Base-by-base conservation (phyloP, 257 asterid species). In the Nicotiana knightiana region DNA sequence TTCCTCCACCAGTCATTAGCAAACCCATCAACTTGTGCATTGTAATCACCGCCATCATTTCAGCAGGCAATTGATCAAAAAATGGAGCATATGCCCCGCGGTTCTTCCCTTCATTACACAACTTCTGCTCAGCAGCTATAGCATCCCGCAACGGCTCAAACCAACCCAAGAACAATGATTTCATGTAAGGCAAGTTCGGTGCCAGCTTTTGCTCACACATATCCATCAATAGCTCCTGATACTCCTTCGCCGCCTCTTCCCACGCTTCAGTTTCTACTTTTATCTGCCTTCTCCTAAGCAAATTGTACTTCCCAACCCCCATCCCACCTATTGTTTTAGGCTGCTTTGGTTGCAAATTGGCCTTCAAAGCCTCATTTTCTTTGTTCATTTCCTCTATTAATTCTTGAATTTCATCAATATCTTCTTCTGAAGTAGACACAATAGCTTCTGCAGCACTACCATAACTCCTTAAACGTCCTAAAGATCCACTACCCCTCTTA, bases 171-270 rank as follows among this genome's bases (percentile, higher is more conserved):
- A 94, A 94, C 92, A 96, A 81, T 3, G 98, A 88, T 89, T 96
- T 96, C 55, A 96, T 87, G 77, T 94, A 96, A 32, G 99, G 97
- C 90, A 96, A 91, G 89, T 92, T 93, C 12, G 98, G 98, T 9
- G 99, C 97, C 87, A 94, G 84, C 84, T 93, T 96, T 39, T 96
- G 97, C 93, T 96, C 93, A 82, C 99, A 96, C 99, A 96, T 96
- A 76, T 94, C 99, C 43, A 30, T 83, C 83, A 94, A 73, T 58
- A 94, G 91, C 91, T 96, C 98, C 71, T 91, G 93, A 83, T 96
- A 96, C 77, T 96, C 99, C 82, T 53, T 94, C 0, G 98, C 98
- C 1, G 98, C 97, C 62, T 92, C 90, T 78, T 93, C 87, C 99
- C 98, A 94, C 1, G 98, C 98, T 85, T 93, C 98, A 0, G 98